Evolutionary conservation across 1,139 yeast species (phyloP), one percentile per base, ranked within the genome.

Genomic region (Suhomyces terraborum): DNA sequence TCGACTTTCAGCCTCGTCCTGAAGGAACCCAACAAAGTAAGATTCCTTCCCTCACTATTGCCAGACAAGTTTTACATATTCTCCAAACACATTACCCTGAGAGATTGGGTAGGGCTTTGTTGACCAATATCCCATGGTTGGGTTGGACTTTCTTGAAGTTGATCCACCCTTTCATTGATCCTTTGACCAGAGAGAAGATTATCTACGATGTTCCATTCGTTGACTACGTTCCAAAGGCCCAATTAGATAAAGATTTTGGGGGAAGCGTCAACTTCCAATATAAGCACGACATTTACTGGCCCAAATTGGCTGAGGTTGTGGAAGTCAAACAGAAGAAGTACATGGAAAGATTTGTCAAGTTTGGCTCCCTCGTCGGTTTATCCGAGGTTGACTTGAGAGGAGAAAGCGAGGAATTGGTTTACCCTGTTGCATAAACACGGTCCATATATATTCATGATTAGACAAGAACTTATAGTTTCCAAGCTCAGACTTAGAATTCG

Each of bases 51-150:
- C 73, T 93, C 26, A 77, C 85, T 28, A 84, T 78, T 16, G 88
- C 89, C 18, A 80, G 88, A 49, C 94, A 88, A 60, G 95, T 89
- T 29, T 69, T 91, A 47, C 86, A 83, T 59, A 88, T 89, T 53
- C 71, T 91, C 53, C 97, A 93, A 66, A 89, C 95, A 14, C 98
- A 93, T 61, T 93, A 93, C 60, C 98, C 98, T 1, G 98, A 93
- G 63, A 77, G 98, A 55, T 73, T 93, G 50, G 98, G 98, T 19
- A 82, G 82, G 57, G 97, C 97, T 0, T 70, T 91, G 38, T 75
- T 93, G 49, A 88, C 95, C 32, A 91, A 93, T 60, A 88, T 93
- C 49, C 98, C 98, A 9, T 86, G 95, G 83, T 67, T 89, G 38
- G 98, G 91, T 2, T 84, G 94, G 79, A 82, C 95, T 3, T 93